Percentiles rank a stretch among this genome's conserved stretches.
Conservation (phyloP, 306 rosid genomes). For the Amphicarpaea edgeworthii region DNA sequence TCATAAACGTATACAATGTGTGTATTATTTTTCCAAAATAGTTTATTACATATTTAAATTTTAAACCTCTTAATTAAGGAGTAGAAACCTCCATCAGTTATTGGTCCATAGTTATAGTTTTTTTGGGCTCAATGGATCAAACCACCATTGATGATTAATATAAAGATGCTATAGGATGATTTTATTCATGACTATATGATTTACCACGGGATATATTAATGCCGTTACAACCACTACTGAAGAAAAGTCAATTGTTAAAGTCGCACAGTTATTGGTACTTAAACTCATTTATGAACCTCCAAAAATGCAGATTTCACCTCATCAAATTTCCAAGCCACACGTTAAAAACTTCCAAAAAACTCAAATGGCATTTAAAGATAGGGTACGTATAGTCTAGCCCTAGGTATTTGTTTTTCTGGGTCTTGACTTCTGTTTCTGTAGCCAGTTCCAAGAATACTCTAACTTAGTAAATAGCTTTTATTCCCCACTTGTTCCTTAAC, state of each 20-base stretch:
- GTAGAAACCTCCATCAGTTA: too few relatives aligned
- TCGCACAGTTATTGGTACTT: neutral
- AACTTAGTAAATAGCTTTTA: neutral
- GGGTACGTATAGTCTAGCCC: neutral
- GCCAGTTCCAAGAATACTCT: too few relatives aligned
- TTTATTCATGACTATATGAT: neutral
- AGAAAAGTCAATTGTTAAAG: neutral
- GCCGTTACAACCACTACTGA: neutral
- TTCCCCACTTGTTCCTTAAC: neutral
- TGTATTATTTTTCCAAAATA: too few relatives aligned
- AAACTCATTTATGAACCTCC: neutral
- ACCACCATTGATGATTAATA: too few relatives aligned
- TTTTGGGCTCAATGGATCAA: too few relatives aligned
- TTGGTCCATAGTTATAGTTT: too few relatives aligned
- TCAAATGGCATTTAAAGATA: neutral
- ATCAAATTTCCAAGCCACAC: neutral
- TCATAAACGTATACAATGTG: too few relatives aligned
- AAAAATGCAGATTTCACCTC: too few relatives aligned
- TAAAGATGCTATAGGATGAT: neutral
- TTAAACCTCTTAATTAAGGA: too few relatives aligned
- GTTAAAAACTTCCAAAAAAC: neutral
- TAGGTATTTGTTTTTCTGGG: neutral
- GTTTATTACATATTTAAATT: too few relatives aligned
- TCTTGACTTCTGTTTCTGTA: neutral
- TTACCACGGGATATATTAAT: neutral